A percentile compares a stretch with the other conserved stretches of the same genome.
Conservation (phyloP, 257 asterid genomes). For the Solanum rostratum region DNA sequence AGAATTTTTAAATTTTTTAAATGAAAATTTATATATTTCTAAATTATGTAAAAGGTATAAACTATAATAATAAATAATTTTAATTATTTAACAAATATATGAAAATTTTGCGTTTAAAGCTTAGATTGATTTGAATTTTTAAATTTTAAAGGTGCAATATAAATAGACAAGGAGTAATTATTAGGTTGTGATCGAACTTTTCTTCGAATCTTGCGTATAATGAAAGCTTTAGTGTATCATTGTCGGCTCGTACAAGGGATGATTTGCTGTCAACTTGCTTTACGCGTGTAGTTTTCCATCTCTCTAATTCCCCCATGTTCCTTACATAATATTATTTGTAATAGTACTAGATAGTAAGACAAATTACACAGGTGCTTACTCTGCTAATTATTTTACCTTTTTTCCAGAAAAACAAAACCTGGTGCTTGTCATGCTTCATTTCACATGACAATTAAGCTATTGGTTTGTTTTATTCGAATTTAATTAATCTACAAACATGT, state of each 20-base stretch:
- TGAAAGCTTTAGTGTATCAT: no score
- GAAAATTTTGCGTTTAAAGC: no score
- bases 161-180: no score
- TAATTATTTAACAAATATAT: no score
- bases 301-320: not conserved
- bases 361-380: not conserved
- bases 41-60: no score
- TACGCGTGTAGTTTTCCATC: not conserved
- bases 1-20: no score
- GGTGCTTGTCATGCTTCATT: not conserved
- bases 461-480: not conserved
- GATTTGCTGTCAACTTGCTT: not conserved
- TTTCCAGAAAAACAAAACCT: not conserved
- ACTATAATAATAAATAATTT: no score
- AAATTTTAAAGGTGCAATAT: fast-evolving
- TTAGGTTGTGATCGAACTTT: no score
- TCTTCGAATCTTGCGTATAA: no score
- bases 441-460: not conserved
- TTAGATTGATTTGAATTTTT: no score
- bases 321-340: not conserved
- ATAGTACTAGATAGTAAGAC: not conserved
- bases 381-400: not conserved
- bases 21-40: no score
- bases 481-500: not conserved
- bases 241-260: not conserved